These are phyloP conservation scores for Pontederia paniculata DNA, from an alignment of 176 grass and related monocot genomes.

Conservation along the genomic window DNA sequence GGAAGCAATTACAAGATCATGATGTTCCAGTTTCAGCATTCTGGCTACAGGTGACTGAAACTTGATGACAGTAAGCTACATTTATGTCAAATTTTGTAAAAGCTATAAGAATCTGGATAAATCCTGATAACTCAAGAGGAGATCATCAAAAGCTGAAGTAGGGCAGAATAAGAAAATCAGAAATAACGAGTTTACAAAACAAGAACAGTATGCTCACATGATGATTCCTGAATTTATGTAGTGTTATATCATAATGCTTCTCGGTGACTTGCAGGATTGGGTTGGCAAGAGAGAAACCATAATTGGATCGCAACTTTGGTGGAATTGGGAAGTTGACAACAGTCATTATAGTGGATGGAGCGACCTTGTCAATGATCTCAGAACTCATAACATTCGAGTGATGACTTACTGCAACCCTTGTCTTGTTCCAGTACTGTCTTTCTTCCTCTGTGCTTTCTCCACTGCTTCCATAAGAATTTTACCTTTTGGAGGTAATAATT, in stretches of 20 bases:
- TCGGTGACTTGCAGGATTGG: conserved; percentile 49
- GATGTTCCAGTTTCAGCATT: conserved; percentile 73
- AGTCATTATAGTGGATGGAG: conserved; percentile 59
- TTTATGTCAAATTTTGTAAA: too few relatives aligned
- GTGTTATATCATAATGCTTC: neutral
- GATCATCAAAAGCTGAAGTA: too few relatives aligned
- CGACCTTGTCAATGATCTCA: conserved; percentile 46
- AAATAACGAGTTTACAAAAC: too few relatives aligned
- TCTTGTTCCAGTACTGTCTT: conserved; percentile 46
- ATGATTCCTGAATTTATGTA: neutral
- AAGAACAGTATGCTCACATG: too few relatives aligned
- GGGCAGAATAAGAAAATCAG: too few relatives aligned
- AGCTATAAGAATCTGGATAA: too few relatives aligned
- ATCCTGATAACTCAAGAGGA: too few relatives aligned
- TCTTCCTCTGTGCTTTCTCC: neutral
- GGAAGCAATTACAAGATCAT: conserved; percentile 54
- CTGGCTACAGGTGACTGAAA: conserved; percentile 64
- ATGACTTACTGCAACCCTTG: conserved; percentile 93
- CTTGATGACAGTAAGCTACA: neutral
- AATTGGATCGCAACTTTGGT: conserved; percentile 90
- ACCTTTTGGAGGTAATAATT: too few relatives aligned
- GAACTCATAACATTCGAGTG: conserved; percentile 31
- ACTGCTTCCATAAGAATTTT: too few relatives aligned
- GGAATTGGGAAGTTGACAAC: conserved; percentile 87
- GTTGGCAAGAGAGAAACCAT: conserved; percentile 82